Conservation (phyloP, 805 yeast genomes). For the Metschnikowia reukaufii region DNA sequence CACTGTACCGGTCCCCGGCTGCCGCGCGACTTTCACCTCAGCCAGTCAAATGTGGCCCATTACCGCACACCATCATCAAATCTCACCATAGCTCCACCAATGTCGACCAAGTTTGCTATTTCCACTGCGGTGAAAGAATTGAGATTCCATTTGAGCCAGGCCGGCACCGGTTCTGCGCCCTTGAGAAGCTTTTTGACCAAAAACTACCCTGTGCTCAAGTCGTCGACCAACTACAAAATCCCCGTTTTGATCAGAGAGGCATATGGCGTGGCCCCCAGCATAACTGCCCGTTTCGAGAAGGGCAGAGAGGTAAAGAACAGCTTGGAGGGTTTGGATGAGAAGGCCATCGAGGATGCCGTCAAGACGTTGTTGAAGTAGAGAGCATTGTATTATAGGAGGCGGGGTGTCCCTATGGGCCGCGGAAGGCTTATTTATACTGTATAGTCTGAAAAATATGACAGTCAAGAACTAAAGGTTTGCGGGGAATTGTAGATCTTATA, state of each 20-base stretch:
- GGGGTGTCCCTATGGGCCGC: background rate
- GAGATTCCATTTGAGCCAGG: constrained; percentile 77
- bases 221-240: constrained; percentile 55
- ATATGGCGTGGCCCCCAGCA: constrained; percentile 66
- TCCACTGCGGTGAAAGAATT: constrained; percentile 71
- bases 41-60: constrained; percentile 19
- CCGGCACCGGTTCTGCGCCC: constrained; percentile 69
- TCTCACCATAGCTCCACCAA: constrained; percentile 10
- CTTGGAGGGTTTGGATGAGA: constrained; percentile 49
- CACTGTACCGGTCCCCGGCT: constrained; percentile 3
- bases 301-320: constrained; percentile 31
- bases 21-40: constrained; percentile 15
- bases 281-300: constrained; percentile 57
- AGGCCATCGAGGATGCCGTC: constrained; percentile 44
- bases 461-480: too few species aligned
- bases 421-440: background rate
- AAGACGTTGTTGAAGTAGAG: constrained; percentile 36
- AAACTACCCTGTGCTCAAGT: constrained; percentile 63
- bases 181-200: constrained; percentile 63
- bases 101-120: constrained; percentile 42
- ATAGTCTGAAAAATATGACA: background rate
- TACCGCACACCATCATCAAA: background rate
- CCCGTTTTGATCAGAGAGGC: constrained; percentile 83
- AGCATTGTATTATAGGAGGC: constrained; percentile 1
- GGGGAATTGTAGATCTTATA: too few species aligned